Evolutionary conservation across 768 basidiomycete species (phyloP).

Genomic region (Kwoniella shandongensis): DNA sequence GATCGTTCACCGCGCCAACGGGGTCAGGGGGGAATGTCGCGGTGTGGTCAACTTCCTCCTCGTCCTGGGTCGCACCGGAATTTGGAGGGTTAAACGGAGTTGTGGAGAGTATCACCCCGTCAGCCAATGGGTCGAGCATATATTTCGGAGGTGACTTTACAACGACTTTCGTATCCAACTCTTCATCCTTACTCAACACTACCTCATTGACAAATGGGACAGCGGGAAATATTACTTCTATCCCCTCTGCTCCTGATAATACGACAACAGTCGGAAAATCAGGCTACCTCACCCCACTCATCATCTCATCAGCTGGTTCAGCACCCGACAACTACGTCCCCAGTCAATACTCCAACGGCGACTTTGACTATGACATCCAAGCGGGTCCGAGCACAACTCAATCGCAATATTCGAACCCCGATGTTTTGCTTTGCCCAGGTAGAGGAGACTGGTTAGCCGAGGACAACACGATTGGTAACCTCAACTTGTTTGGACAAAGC

Average conservation of each 20-base stretch:
- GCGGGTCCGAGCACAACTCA: constrained; percentile 46
- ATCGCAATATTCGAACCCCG: constrained; percentile 44
- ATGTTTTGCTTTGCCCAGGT: constrained; percentile 72
- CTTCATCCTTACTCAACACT: constrained; percentile 58
- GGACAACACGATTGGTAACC: constrained; percentile 67
- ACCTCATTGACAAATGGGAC: constrained; percentile 50
- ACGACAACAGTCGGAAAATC: constrained; percentile 70
- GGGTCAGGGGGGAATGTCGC: constrained; percentile 49
- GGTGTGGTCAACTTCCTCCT: constrained; percentile 42
- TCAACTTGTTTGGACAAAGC: constrained; percentile 74
- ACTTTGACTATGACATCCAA: constrained; percentile 57
- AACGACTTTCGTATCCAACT: constrained; percentile 61
- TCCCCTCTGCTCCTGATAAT: constrained; percentile 73
- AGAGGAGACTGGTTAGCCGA: constrained; percentile 81
- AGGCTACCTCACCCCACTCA: constrained; percentile 76
- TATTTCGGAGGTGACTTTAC: constrained; percentile 88
- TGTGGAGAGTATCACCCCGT: constrained; percentile 74
- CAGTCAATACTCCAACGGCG: constrained; percentile 55
- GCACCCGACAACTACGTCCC: constrained; percentile 49
- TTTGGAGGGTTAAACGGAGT: constrained; percentile 78
- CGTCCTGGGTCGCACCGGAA: constrained; percentile 70
- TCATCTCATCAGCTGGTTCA: constrained; percentile 65
- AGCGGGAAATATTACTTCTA: constrained; percentile 69
- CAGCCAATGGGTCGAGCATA: constrained; percentile 68
- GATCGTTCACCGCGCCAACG: constrained; percentile 39